Percentiles rank a stretch among this genome's conserved stretches.
These are phyloP conservation scores for Amesomyces nigricolor DNA, from an alignment of 2,329 filamentous ascomycete genomes.

Conservation along the genomic window DNA sequence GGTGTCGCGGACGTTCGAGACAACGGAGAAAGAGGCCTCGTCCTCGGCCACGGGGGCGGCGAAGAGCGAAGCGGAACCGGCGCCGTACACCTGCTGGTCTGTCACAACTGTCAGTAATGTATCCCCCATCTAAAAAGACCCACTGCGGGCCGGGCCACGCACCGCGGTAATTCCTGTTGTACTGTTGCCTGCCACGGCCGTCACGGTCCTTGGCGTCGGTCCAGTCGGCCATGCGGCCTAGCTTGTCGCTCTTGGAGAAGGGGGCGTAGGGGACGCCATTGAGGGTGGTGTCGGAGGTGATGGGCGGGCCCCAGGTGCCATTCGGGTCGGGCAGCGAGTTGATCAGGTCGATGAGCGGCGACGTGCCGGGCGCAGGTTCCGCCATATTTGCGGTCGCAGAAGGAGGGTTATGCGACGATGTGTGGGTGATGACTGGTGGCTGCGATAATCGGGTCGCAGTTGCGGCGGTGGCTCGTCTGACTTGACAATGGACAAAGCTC, in stretches of 20 bases:
- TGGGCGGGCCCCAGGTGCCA: constrained; percentile 81
- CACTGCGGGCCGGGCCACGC: constrained; percentile 24
- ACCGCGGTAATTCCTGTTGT: constrained; percentile 93
- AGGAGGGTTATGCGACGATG: neutral
- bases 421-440: neutral
- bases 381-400: constrained; percentile 22
- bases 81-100: constrained; percentile 97
- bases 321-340: constrained; percentile 61
- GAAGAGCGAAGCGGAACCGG: constrained; percentile 80
- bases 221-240: constrained; percentile 99
- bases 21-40: constrained; percentile 94
- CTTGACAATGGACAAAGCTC: neutral
- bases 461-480: neutral
- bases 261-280: constrained; percentile 95
- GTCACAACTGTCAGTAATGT: constrained; percentile 12
- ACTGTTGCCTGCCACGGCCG: constrained; percentile 71
- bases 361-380: constrained; percentile 19
- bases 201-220: constrained; percentile 84
- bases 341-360: constrained; percentile 55
- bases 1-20: constrained; percentile 87
- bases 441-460: too few species aligned
- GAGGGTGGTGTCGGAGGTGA: constrained; percentile 79
- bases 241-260: constrained; percentile 97
- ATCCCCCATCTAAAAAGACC: constrained; percentile 16
- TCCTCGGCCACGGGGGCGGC: constrained; percentile 89